Conservation (phyloP, 2,329 filamentous ascomycete genomes). For the Sporothrix dimorphospora region DNA sequence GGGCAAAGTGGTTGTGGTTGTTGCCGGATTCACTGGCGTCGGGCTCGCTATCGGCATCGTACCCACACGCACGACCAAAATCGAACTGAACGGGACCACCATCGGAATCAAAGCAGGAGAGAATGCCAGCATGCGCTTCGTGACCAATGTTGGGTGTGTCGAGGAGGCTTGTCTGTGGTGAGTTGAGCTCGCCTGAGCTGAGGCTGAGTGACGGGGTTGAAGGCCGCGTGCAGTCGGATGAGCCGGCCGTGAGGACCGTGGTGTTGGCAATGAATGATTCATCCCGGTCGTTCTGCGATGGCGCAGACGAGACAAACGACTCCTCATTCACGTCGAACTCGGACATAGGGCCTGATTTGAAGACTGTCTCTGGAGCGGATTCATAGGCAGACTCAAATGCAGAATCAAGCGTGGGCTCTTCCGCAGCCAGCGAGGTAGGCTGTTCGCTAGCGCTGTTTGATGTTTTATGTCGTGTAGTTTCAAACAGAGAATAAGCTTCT, state of each 20-base stretch:
- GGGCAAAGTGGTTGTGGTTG: not conserved
- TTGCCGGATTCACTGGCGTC: not conserved
- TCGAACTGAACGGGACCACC: not conserved
- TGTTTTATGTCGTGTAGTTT: not conserved
- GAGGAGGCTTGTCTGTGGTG: slow-evolving; percentile 23
- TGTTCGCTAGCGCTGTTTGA: not conserved
- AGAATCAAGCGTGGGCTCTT: not conserved
- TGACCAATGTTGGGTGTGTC: slow-evolving; percentile 24
- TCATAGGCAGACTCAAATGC: slow-evolving; percentile 3
- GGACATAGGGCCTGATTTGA: too few relatives aligned
- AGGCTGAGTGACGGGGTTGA: slow-evolving; percentile 26
- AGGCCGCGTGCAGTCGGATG: slow-evolving; percentile 21
- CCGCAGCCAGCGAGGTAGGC: not conserved
- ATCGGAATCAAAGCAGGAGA: slow-evolving; percentile 21
- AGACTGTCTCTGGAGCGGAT: not conserved
- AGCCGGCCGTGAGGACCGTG: not conserved
- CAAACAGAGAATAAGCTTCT: not conserved
- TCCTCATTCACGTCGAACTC: slow-evolving; percentile 12
- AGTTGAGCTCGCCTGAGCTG: slow-evolving; percentile 24
- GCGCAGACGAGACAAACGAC: not conserved
- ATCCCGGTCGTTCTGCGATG: not conserved
- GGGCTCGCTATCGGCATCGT: slow-evolving; percentile 21
- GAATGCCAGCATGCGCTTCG: not conserved
- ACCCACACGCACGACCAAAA: not conserved
- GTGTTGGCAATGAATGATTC: slow-evolving; percentile 11